Percentiles rank a stretch among this genome's conserved stretches.
Evolutionary conservation across 352 stramenopile genomes (phyloP).

Genomic region (Blastocystis sp.): DNA sequence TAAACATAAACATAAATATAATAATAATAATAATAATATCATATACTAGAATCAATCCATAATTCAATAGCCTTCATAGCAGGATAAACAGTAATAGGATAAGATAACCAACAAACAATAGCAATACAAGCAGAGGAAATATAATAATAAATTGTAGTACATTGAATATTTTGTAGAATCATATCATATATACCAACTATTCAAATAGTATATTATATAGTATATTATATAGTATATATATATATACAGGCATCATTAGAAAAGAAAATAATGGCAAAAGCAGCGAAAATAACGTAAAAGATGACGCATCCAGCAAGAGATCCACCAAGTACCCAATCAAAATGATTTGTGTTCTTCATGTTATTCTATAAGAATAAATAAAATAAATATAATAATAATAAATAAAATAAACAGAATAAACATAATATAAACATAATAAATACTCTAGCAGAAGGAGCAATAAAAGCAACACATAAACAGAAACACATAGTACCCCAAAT

Average conservation of each 20-base stretch:
- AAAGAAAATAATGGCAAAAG: conserved; percentile 24
- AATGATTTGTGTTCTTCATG: conserved; percentile 15
- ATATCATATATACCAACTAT: conserved; percentile 22
- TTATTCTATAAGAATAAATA: not conserved
- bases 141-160: conserved; percentile 4
- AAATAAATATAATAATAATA: not conserved
- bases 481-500: conserved; percentile 37
- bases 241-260: not conserved
- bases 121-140: conserved; percentile 20
- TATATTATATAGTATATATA: not conserved
- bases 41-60: no score
- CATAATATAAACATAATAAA: no score
- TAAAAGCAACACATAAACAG: conserved; percentile 33
- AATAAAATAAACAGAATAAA: no score
- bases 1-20: no score
- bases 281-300: conserved; percentile 30
- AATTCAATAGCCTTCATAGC: conserved; percentile 21
- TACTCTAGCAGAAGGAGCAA: conserved; percentile 19
- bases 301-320: conserved; percentile 2
- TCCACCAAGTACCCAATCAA: conserved; percentile 10
- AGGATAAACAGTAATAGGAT: conserved; percentile 33
- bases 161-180: conserved; percentile 29
- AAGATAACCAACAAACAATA: conserved; percentile 31
- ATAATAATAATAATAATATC: no score
- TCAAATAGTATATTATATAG: no score